Evolutionary conservation across 192 early-diverging fungal genomes (phyloP), one percentile per base, ranked within the genome.

Genomic region (Chytriomyces hyalinus): DNA sequence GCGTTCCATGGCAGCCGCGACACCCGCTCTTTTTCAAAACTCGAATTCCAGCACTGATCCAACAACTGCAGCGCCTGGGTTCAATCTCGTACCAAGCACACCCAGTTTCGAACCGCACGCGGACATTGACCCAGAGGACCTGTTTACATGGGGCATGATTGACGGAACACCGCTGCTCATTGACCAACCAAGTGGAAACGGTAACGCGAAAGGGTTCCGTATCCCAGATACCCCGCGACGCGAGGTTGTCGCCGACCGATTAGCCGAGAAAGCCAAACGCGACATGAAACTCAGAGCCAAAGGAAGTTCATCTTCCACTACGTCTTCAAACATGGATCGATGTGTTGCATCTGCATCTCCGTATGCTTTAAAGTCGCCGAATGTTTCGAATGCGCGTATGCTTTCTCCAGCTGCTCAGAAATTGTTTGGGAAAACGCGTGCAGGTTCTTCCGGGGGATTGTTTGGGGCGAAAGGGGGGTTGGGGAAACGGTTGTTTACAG

Each of bases 131-230:
- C 89, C 88, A 17, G 82, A 86, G 43, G 89, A 90, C 22, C 69
- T 94, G 45, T 92, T 95, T 90, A 95, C 94, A 15, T 95, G 93
- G 93, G 93, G 94, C 49, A 87, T 86, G 36, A 92, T 95, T 66
- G 93, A 94, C 60, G 91, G 90, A 10, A 93, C 92, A 6, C 94
- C 94, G 3, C 61, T 94, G 26, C 79, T 94, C 51, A 87, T 95
- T 46, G 85, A 91, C 67, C 63, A 67, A 6, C 81, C 80, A 24
- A 4, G 17, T 17, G 57, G 61, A 50, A 50, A 70, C 67, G 87
- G 81, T 28, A 81, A 78, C 59, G 61, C 79, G 60, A 28, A 36
- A 45, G 60, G 44, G 60, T 93, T 93, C 70, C 76, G 80, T 22
- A 71, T 93, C 48, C 88, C 92, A 44, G 87, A 85, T 57, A 88